Percentiles rank a stretch among this genome's conserved stretches.
phyloP scores from a whole-genome alignment of 1,139 yeast genomes.

The Yamadazyma buinensis region DNA sequence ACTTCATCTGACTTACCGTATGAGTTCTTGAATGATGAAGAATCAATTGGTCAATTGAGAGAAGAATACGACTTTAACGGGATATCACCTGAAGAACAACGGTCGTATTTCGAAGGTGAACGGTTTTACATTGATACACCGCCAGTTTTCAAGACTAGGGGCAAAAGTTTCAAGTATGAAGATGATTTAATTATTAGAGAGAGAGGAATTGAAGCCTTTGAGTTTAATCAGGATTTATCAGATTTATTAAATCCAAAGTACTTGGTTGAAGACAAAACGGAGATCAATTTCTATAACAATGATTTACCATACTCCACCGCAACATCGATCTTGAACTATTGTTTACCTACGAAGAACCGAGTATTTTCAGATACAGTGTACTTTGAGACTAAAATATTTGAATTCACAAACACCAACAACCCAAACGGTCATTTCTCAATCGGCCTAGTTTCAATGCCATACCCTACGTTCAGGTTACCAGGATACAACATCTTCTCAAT shows the following conservation, averaged over 20 bases:
- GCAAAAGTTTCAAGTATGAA: constrained; percentile 29
- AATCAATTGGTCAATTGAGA: constrained; percentile 30
- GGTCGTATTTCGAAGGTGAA: constrained; percentile 32
- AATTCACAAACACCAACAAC: constrained; percentile 24
- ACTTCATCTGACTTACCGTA: constrained; percentile 27
- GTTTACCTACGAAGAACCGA: constrained; percentile 59
- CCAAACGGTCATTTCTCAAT: constrained; percentile 59
- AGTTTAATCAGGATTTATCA: constrained; percentile 32
- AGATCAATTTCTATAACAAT: constrained; percentile 48
- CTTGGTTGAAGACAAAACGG: constrained; percentile 61
- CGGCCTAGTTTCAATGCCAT: constrained; percentile 85
- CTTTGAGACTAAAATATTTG: constrained; percentile 67
- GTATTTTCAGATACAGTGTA: constrained; percentile 58
- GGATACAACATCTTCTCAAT: constrained; percentile 80
- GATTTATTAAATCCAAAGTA: constrained; percentile 29
- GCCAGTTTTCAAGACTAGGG: constrained; percentile 30
- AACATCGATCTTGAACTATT: constrained; percentile 51
- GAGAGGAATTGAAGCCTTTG: constrained; percentile 39
- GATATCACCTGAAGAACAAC: constrained; percentile 44
- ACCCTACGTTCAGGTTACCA: constrained; percentile 81
- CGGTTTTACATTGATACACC: constrained; percentile 31
- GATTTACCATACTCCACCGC: constrained; percentile 45
- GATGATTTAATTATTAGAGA: constrained; percentile 35
- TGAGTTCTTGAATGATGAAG: constrained; percentile 44
- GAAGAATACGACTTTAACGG: constrained; percentile 36